Evolutionary conservation across 495 filamentous ascomycete species (phyloP).

Genomic region (Aspergillus coremiiformis): DNA sequence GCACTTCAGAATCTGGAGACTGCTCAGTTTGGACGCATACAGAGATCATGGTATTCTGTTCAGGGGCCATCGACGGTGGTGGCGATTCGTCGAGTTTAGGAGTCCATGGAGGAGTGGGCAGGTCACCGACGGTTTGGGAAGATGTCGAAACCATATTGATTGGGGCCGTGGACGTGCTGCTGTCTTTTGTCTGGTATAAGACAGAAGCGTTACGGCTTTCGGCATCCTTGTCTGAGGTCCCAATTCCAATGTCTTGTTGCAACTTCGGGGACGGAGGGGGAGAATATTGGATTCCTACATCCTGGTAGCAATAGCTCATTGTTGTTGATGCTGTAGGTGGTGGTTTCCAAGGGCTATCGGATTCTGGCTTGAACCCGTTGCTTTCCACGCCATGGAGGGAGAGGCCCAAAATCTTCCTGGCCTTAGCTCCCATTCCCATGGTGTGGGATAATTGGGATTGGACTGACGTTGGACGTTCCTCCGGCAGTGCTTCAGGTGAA

Average conservation of each 20-base stretch:
- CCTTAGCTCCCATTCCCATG: conserved; percentile 36
- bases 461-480: conserved; percentile 40
- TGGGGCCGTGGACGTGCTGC: conserved; percentile 23
- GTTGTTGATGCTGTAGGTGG: background rate
- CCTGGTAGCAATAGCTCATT: conserved; percentile 45
- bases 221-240: background rate
- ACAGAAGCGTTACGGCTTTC: background rate
- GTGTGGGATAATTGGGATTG: conserved; percentile 35
- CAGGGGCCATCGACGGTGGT: conserved; percentile 4
- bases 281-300: conserved; percentile 74
- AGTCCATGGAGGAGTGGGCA: conserved; percentile 60
- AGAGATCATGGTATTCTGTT: conserved; percentile 37
- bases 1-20: conserved; percentile 5
- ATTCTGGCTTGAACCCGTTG: conserved; percentile 14
- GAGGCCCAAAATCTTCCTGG: conserved; percentile 45
- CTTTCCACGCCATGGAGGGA: conserved; percentile 28
- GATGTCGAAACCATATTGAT: conserved; percentile 60
- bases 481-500: conserved; percentile 38
- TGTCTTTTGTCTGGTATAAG: conserved; percentile 20
- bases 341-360: conserved; percentile 9
- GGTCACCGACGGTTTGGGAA: conserved; percentile 63
- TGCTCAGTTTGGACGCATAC: conserved; percentile 66
- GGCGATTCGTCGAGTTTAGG: conserved; percentile 43
- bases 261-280: conserved; percentile 67
- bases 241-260: conserved; percentile 8